These are phyloP conservation scores for Rhexocercosporidium sp. DNA, from an alignment of 2,329 filamentous ascomycete genomes.

Conservation along the genomic window DNA sequence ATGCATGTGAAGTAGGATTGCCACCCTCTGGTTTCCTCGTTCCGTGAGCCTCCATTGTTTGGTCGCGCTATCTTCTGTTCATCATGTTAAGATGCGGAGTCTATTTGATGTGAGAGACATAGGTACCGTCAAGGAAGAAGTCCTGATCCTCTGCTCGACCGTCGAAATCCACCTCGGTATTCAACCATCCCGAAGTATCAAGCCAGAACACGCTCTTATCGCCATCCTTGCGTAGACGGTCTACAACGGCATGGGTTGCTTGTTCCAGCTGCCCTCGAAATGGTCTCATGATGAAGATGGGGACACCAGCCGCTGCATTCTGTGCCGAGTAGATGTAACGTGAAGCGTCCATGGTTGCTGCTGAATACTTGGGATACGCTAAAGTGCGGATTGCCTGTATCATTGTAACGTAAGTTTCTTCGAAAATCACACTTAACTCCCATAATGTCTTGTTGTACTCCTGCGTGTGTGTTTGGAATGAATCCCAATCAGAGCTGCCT, in stretches of 20 bases:
- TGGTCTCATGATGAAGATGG: slow-evolving; percentile 47
- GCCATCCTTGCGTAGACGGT: slow-evolving; percentile 42
- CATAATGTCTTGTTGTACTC: slow-evolving; percentile 41
- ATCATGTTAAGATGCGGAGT: background rate
- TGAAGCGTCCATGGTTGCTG: slow-evolving; percentile 18
- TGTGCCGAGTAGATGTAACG: slow-evolving; percentile 21
- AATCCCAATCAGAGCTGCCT: slow-evolving; percentile 41
- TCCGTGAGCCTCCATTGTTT: slow-evolving; percentile 42
- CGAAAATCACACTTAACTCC: slow-evolving; percentile 40
- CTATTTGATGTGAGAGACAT: background rate
- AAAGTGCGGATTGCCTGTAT: slow-evolving; percentile 43
- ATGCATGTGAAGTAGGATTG: slow-evolving; percentile 45
- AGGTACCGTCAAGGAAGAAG: slow-evolving; percentile 43
- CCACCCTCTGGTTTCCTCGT: slow-evolving; percentile 43
- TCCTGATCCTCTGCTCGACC: slow-evolving; percentile 34
- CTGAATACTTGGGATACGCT: slow-evolving; percentile 33
- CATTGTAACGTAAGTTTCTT: slow-evolving; percentile 44
- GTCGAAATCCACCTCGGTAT: slow-evolving; percentile 36
- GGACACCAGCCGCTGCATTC: slow-evolving; percentile 37
- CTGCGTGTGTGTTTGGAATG: slow-evolving; percentile 38
- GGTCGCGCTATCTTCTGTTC: slow-evolving; percentile 30
- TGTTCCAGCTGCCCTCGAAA: slow-evolving; percentile 43
- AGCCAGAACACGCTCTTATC: slow-evolving; percentile 46
- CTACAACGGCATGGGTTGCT: slow-evolving; percentile 43
- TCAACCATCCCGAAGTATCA: slow-evolving; percentile 48